Evolutionary conservation across 2,329 filamentous ascomycete species (phyloP).

Genomic region (Alternaria novae-zelandiae): DNA sequence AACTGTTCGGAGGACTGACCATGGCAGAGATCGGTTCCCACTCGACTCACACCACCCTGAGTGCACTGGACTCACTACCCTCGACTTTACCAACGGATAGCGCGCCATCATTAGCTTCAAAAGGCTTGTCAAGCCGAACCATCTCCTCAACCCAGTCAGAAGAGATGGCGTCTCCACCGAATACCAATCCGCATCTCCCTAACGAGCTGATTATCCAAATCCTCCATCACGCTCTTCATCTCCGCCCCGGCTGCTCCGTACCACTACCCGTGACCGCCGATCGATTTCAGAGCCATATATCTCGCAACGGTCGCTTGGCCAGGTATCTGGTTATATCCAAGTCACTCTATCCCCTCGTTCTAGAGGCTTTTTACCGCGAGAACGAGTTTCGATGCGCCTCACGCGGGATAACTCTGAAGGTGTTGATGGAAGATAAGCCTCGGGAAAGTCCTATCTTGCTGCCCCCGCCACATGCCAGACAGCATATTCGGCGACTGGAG

Average conservation of each 20-base stretch:
- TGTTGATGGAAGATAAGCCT: not conserved
- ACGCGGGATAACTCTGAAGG: not conserved
- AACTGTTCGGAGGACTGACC: not conserved
- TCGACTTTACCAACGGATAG: not conserved
- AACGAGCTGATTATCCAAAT: not conserved
- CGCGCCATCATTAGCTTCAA: not conserved
- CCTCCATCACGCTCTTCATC: not conserved
- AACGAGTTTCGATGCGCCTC: not conserved
- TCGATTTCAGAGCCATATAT: not conserved
- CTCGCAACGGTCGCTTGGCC: not conserved
- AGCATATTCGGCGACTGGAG: not conserved
- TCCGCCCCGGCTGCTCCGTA: not conserved
- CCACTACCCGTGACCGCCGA: not conserved
- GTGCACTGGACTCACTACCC: not conserved
- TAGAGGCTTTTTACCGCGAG: not conserved
- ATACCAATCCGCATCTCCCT: not conserved
- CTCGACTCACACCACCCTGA: not conserved
- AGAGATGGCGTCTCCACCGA: not conserved
- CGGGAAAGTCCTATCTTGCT: not conserved
- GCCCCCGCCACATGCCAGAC: not conserved
- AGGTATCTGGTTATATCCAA: not conserved
- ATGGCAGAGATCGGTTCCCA: not conserved
- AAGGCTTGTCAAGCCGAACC: not conserved
- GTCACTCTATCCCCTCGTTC: not conserved
- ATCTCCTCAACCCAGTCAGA: not conserved